Evolutionary conservation across 139 green algal genomes (phyloP), one percentile per base, ranked within the genome.

Genomic region (Chlorella sp.): DNA sequence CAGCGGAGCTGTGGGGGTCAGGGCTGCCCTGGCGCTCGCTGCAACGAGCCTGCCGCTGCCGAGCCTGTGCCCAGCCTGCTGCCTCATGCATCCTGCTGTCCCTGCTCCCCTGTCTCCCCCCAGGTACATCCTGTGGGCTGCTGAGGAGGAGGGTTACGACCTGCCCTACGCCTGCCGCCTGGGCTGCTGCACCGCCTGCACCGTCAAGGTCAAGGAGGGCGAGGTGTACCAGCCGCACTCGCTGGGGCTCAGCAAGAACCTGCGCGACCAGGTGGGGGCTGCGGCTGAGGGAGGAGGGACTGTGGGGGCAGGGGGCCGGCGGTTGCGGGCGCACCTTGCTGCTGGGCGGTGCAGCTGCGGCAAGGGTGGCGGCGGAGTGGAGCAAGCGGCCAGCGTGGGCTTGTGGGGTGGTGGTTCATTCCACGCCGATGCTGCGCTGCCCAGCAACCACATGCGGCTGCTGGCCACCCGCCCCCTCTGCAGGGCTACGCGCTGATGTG

Each of bases 141-240:
- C 96, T 5, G 97, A 99, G 89, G 96, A 97, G 51, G 80, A 96
- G 84, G 97, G 96, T 38, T 85, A 97, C 64, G 84, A 97, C 83
- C 91, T 99, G 86, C 97, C 97, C 7, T 99, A 94, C 65, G 96
- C 97, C 26, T 99, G 97, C 90, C 90, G 97, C 67, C 97, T 99
- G 94, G 97, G 97, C 60, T 99, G 97, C 93, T 99, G 97, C 89
- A 99, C 97, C 20, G 93, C 96, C 3, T 99, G 97, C 79, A 96
- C 97, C 8, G 97, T 99, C 13, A 89, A 92, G 74, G 93, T 98
- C 34, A 92, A 90, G 82, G 81, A 90, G 51, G 96, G 94, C 14
- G 84, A 91, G 48, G 73, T 95, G 82, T 84, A 70, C 34, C 92
- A 95, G 82, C 89, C 89, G 41, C 86, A 93, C 40, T 87, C 90